Evolutionary conservation across 352 stramenopile species (phyloP).

Genomic region (Phytopythium boreale): DNA sequence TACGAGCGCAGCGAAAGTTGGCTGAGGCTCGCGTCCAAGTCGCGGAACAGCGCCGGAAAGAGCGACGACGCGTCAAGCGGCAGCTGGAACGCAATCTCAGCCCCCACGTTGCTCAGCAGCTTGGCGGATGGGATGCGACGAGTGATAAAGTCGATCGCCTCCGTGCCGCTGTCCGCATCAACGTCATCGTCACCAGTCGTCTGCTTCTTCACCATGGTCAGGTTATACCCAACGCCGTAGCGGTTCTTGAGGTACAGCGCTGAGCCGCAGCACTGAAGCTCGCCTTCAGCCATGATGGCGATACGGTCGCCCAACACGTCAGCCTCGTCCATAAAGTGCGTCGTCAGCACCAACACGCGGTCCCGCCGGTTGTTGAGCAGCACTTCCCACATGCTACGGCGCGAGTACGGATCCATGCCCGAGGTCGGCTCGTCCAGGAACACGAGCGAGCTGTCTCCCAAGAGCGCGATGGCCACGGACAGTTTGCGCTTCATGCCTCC

Average conservation of each 20-base stretch:
- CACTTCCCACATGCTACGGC: constrained; percentile 89
- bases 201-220: constrained; percentile 51
- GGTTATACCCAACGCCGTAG: constrained; percentile 57
- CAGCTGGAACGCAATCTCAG: constrained; percentile 78
- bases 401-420: constrained; percentile 95
- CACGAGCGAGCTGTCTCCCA: constrained; percentile 82
- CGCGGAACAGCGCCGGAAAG: constrained; percentile 71
- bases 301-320: constrained; percentile 84
- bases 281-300: constrained; percentile 79
- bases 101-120: constrained; percentile 71
- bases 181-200: constrained; percentile 16
- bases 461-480: constrained; percentile 86
- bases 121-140: constrained; percentile 40
- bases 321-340: constrained; percentile 95
- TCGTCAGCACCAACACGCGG: constrained; percentile 84
- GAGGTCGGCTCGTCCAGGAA: constrained; percentile 91
- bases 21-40: constrained; percentile 45
- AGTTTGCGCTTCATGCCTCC: constrained; percentile 92
- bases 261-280: constrained; percentile 54
- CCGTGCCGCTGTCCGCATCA: not conserved
- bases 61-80: constrained; percentile 43
- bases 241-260: constrained; percentile 79
- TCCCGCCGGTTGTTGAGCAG: constrained; percentile 47
- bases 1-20: constrained; percentile 55
- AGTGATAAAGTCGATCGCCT: constrained; percentile 42